Percentiles rank a stretch among this genome's conserved stretches.
These are phyloP conservation scores for Xylaria palmicola DNA, from an alignment of 495 filamentous ascomycete genomes.

Conservation along the genomic window DNA sequence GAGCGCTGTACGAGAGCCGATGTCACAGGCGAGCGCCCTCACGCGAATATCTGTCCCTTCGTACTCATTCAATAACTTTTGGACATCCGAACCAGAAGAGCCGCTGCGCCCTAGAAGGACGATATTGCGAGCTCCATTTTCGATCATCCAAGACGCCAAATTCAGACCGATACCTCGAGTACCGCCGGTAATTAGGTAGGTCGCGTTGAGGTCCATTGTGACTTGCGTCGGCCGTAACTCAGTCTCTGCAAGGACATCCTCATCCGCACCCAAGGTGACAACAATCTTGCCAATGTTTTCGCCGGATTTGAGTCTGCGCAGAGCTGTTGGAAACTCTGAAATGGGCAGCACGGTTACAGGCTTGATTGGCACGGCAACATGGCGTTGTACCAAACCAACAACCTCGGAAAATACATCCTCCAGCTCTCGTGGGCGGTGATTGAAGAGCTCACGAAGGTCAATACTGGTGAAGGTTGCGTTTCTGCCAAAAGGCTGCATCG, in stretches of 20 bases:
- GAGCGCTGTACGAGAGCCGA: constrained; percentile 20
- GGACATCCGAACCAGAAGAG: background rate
- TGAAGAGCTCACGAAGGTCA: constrained; percentile 29
- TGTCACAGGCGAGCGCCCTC: constrained; percentile 30
- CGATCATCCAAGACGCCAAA: constrained; percentile 48
- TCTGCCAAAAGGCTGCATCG: constrained; percentile 32
- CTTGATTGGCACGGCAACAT: constrained; percentile 36
- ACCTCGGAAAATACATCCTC: constrained; percentile 33
- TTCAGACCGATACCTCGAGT: constrained; percentile 46
- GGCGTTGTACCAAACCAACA: constrained; percentile 27
- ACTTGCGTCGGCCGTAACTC: background rate
- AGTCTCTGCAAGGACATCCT: constrained; percentile 15
- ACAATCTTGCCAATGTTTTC: constrained; percentile 20
- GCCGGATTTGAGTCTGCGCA: constrained; percentile 44
- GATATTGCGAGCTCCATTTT: constrained; percentile 44
- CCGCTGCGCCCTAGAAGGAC: constrained; percentile 48
- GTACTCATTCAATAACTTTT: constrained; percentile 12
- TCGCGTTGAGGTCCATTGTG: constrained; percentile 30
- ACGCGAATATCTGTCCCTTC: constrained; percentile 5
- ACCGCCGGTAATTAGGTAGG: constrained; percentile 51
- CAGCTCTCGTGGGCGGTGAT: constrained; percentile 31
- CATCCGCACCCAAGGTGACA: constrained; percentile 17
- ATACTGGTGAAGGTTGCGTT: constrained; percentile 26
- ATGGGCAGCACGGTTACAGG: constrained; percentile 33
- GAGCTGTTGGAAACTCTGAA: constrained; percentile 39